These are phyloP conservation scores for Thecaphora thlaspeos DNA, from an alignment of 1,284 basidiomycete species.

Conservation along the genomic window DNA sequence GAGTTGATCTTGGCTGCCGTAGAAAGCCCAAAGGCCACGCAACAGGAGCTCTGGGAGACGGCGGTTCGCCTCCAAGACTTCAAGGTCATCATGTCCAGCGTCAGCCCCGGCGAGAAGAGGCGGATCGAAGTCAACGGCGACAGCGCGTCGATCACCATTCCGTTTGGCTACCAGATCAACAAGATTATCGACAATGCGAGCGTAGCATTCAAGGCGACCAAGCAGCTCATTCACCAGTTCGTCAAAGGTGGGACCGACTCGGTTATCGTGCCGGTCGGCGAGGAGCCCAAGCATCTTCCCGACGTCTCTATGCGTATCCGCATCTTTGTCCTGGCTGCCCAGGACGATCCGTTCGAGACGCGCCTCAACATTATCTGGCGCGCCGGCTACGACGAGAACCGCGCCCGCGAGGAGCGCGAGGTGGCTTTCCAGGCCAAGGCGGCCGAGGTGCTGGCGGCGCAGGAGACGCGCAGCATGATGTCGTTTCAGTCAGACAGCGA, in stretches of 20 bases:
- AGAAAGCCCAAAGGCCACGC: conserved; percentile 54
- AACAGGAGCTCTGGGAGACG: conserved; percentile 72
- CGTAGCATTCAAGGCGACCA: conserved; percentile 60
- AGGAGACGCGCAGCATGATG: conserved; percentile 57
- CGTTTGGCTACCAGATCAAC: conserved; percentile 73
- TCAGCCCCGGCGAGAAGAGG: conserved; percentile 13
- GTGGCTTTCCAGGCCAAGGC: conserved; percentile 79
- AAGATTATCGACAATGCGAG: conserved; percentile 57
- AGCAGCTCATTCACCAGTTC: conserved; percentile 60
- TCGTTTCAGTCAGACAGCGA: conserved; percentile 18
- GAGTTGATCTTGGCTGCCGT: conserved; percentile 61
- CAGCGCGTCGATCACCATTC: conserved; percentile 73
- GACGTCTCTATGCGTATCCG: conserved; percentile 64
- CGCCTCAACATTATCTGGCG: conserved; percentile 76
- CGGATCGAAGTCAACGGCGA: conserved; percentile 64
- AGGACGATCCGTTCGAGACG: conserved; percentile 84
- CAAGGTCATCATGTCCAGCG: conserved; percentile 59
- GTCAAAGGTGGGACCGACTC: conserved; percentile 51
- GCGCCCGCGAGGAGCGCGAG: conserved; percentile 73
- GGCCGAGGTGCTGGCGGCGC: conserved; percentile 52
- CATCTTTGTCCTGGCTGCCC: conserved; percentile 71
- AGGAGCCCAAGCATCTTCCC: conserved; percentile 62
- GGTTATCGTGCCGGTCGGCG: conserved; percentile 44
- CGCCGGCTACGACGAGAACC: conserved; percentile 74
- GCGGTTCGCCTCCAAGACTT: conserved; percentile 68